phyloP scores from a whole-genome alignment of 23 red algal species.

The Gracilaria caudata region DNA sequence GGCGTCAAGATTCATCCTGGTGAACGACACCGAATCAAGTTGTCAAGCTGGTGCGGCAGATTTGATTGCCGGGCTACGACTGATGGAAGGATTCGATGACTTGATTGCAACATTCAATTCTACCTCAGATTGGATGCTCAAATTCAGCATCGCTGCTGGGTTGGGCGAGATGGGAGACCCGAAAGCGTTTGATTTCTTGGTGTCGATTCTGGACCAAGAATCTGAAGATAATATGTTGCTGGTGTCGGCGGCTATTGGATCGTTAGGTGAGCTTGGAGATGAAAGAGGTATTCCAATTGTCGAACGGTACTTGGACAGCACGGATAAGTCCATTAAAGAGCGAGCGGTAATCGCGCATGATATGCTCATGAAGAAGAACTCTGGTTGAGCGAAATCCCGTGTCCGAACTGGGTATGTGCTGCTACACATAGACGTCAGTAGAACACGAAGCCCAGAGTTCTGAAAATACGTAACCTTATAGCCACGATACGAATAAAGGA shows the following conservation, averaged over 20 bases:
- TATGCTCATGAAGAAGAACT: conserved; percentile 34
- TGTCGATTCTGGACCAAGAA: conserved; percentile 39
- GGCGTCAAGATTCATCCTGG: conserved; percentile 51
- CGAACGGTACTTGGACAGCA: conserved; percentile 47
- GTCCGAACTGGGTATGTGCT: too few relatives aligned
- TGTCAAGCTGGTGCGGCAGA: conserved; percentile 81
- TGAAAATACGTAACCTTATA: too few relatives aligned
- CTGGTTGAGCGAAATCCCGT: not conserved
- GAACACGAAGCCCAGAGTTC: too few relatives aligned
- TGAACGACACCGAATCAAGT: conserved; percentile 69
- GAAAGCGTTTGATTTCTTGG: conserved; percentile 80
- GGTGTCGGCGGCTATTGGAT: conserved; percentile 72
- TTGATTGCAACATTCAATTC: conserved; percentile 60
- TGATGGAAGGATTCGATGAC: conserved; percentile 75
- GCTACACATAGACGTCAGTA: too few relatives aligned
- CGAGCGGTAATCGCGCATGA: conserved; percentile 66
- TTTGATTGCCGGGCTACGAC: conserved; percentile 58
- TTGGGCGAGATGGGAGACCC: conserved; percentile 83
- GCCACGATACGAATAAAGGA: too few relatives aligned
- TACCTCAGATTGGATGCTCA: conserved; percentile 90
- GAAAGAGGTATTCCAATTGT: conserved; percentile 55
- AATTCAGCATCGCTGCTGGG: conserved; percentile 86
- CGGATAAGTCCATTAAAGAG: conserved; percentile 69
- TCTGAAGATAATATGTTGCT: conserved; percentile 43
- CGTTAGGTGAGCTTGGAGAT: conserved; percentile 87